Percentiles rank a stretch among this genome's conserved stretches.
phyloP scores from a whole-genome alignment of 257 asterid species.

The Agastache rugosa region DNA sequence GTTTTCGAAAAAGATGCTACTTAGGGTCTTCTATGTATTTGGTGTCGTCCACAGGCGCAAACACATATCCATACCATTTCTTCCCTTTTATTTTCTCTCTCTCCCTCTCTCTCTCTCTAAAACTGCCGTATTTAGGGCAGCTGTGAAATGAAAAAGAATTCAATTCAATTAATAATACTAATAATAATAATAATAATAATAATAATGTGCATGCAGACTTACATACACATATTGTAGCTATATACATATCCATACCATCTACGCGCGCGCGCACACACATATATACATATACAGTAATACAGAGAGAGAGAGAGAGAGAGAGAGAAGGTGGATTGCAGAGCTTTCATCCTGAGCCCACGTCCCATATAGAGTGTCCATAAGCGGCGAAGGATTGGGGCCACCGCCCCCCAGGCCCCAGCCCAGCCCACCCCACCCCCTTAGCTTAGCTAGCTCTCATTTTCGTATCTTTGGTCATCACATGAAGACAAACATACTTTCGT shows the following conservation, averaged over 20 bases:
- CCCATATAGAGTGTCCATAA: constrained; percentile 58
- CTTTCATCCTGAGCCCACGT: constrained; percentile 51
- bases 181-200: background rate
- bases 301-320: constrained; percentile 8
- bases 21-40: constrained; percentile 47
- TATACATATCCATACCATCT: background rate
- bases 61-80: constrained; percentile 42
- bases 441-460: constrained; percentile 20
- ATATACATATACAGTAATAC: too few relatives aligned
- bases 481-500: constrained; percentile 57
- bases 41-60: constrained; percentile 55
- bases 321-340: constrained; percentile 46
- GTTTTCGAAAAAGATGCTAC: constrained; percentile 52
- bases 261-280: too few relatives aligned
- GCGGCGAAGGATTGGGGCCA: constrained; percentile 63
- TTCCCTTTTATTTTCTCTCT: background rate
- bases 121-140: constrained; percentile 20
- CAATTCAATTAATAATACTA: background rate
- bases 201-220: background rate
- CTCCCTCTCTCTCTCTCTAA: background rate
- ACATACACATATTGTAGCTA: background rate
- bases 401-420: constrained; percentile 12
- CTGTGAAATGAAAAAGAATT: background rate
- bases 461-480: constrained; percentile 53
- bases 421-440: constrained; percentile 35